phyloP scores from a whole-genome alignment of 2,329 filamentous ascomycete species.

The Xylaria sp. region DNA sequence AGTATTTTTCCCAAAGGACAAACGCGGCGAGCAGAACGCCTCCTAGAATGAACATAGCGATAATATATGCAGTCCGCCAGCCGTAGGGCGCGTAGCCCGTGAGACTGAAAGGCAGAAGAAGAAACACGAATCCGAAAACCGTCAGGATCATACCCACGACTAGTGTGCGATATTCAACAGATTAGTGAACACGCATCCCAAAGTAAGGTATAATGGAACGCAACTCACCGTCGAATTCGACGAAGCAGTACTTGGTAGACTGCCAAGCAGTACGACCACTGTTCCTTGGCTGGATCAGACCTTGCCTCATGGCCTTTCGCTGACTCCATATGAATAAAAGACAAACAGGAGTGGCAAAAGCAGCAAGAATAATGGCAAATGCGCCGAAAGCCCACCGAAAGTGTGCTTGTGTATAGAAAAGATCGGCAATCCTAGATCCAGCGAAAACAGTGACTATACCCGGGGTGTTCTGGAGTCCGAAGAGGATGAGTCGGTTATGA shows the following conservation, averaged over 20 bases:
- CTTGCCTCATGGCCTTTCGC: constrained; percentile 61
- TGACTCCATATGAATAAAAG: constrained; percentile 52
- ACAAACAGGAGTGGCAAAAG: constrained; percentile 55
- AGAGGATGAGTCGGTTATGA: constrained; percentile 57
- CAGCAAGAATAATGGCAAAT: constrained; percentile 70
- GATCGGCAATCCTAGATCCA: constrained; percentile 55
- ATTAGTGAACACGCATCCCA: not conserved
- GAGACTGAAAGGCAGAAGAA: constrained; percentile 16
- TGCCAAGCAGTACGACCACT: constrained; percentile 57
- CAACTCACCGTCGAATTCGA: constrained; percentile 66
- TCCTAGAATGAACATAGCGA: constrained; percentile 21
- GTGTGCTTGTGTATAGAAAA: constrained; percentile 53
- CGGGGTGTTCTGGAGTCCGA: constrained; percentile 56
- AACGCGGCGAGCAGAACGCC: constrained; percentile 3
- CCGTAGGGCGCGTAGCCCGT: constrained; percentile 15
- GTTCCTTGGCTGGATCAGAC: constrained; percentile 52
- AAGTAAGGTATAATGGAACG: not conserved
- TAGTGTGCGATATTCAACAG: constrained; percentile 24
- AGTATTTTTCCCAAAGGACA: constrained; percentile 21
- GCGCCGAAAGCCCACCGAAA: constrained; percentile 67
- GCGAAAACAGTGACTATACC: constrained; percentile 59
- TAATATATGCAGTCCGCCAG: constrained; percentile 20
- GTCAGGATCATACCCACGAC: constrained; percentile 63
- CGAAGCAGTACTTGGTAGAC: constrained; percentile 62
- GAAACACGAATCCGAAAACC: constrained; percentile 54